phyloP scores from a whole-genome alignment of 2,329 filamentous ascomycete species.

The Diaporthe batatas region DNA sequence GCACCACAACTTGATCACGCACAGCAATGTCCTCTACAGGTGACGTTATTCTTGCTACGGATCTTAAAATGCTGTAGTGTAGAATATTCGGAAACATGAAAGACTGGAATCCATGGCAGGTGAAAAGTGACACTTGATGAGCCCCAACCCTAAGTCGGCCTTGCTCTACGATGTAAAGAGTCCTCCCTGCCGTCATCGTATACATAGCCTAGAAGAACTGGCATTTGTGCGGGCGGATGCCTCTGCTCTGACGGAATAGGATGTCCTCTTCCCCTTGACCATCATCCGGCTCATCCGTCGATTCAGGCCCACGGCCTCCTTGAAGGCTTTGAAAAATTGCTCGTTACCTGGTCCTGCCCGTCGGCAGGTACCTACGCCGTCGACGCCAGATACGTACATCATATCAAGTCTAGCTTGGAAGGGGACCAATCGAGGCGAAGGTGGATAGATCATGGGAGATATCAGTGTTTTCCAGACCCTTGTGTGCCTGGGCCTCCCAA shows the following conservation, averaged over 20 bases:
- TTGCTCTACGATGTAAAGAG: neutral
- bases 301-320: neutral
- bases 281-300: neutral
- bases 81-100: too few relatives aligned
- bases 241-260: neutral
- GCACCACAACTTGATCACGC: neutral
- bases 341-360: neutral
- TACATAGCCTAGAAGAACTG: conserved; percentile 21
- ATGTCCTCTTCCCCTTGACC: conserved; percentile 8
- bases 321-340: neutral
- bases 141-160: neutral
- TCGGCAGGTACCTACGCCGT: neutral
- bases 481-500: neutral
- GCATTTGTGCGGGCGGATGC: neutral
- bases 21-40: neutral
- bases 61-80: too few relatives aligned
- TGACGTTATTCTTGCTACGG: too few relatives aligned
- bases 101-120: too few relatives aligned
- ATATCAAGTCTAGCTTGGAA: neutral
- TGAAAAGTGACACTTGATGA: too few relatives aligned
- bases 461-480: too few relatives aligned
- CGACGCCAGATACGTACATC: neutral
- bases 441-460: accelerated
- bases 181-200: conserved; percentile 9
- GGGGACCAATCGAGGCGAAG: neutral